phyloP scores from a whole-genome alignment of 495 filamentous ascomycete genomes.

The Parathielavia appendiculata region DNA sequence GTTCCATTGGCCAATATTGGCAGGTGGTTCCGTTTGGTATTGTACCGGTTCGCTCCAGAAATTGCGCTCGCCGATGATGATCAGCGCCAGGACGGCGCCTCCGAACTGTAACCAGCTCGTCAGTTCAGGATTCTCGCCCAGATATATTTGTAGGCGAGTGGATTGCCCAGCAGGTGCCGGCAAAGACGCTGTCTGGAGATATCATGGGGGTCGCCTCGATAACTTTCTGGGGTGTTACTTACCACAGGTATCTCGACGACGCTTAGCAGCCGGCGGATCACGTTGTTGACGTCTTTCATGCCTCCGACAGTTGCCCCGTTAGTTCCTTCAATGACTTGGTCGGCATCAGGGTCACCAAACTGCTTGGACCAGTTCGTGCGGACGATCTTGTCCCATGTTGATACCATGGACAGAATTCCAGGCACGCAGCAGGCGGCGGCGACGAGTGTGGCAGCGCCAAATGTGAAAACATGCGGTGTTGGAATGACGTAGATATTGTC shows the following conservation, averaged over 20 bases:
- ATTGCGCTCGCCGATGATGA: conserved; percentile 54
- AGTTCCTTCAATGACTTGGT: conserved; percentile 47
- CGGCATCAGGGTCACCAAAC: conserved; percentile 32
- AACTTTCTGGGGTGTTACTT: neutral
- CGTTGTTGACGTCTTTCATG: conserved; percentile 45
- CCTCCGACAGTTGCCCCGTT: conserved; percentile 48
- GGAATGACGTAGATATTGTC: conserved; percentile 56
- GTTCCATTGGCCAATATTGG: conserved; percentile 54
- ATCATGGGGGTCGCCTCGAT: no score
- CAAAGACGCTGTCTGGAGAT: no score
- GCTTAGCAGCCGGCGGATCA: conserved; percentile 41
- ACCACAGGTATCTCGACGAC: conserved; percentile 48
- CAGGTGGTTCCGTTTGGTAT: conserved; percentile 53
- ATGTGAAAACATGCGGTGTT: conserved; percentile 43
- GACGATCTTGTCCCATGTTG: conserved; percentile 56
- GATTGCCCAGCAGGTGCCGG: no score
- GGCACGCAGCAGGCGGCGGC: conserved; percentile 57
- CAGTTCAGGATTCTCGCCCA: neutral
- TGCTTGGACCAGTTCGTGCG: conserved; percentile 50
- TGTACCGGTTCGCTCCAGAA: conserved; percentile 48
- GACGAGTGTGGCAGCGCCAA: conserved; percentile 51
- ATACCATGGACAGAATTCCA: conserved; percentile 51
- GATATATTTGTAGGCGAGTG: no score
- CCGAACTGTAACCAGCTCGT: conserved; percentile 28
- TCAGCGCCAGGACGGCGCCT: conserved; percentile 49